Percentiles rank a stretch among this genome's conserved stretches.
Conservation (phyloP, 2,329 filamentous ascomycete genomes). For the Hawksworthiomyces lignivorus region DNA sequence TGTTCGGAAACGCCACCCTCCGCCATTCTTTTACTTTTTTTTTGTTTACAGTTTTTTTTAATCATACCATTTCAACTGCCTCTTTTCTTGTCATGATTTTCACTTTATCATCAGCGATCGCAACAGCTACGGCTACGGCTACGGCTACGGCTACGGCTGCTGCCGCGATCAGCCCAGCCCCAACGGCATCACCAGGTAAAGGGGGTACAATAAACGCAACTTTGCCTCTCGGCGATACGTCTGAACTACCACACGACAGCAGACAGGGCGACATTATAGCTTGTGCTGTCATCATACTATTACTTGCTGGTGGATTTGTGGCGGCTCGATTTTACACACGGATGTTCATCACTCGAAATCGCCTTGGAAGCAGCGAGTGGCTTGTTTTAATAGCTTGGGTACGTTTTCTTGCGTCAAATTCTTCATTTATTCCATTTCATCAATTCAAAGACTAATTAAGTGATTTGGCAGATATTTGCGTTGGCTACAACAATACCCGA, state of each 20-base stretch:
- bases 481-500: slow-evolving; percentile 19
- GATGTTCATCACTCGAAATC: slow-evolving; percentile 2
- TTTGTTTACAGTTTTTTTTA: too few species aligned
- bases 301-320: slow-evolving; percentile 26
- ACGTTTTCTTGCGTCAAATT: slow-evolving; percentile 10
- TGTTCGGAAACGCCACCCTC: too few species aligned
- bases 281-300: slow-evolving; percentile 19
- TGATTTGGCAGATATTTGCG: slow-evolving; percentile 19
- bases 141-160: neutral
- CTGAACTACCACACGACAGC: slow-evolving; percentile 9
- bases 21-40: too few species aligned
- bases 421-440: too few species aligned
- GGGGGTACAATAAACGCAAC: neutral
- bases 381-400: slow-evolving; percentile 3
- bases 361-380: slow-evolving; percentile 8
- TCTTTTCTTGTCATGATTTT: too few species aligned
- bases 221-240: neutral
- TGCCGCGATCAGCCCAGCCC: neutral
- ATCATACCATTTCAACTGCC: too few species aligned
- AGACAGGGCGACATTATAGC: slow-evolving; percentile 20
- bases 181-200: neutral
- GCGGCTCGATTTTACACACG: slow-evolving; percentile 30
- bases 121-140: too few species aligned
- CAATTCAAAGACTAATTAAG: too few species aligned
- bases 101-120: too few species aligned